Evolutionary conservation across 2,329 filamentous ascomycete genomes (phyloP).

Genomic region (Cryphonectria nitschkei): DNA sequence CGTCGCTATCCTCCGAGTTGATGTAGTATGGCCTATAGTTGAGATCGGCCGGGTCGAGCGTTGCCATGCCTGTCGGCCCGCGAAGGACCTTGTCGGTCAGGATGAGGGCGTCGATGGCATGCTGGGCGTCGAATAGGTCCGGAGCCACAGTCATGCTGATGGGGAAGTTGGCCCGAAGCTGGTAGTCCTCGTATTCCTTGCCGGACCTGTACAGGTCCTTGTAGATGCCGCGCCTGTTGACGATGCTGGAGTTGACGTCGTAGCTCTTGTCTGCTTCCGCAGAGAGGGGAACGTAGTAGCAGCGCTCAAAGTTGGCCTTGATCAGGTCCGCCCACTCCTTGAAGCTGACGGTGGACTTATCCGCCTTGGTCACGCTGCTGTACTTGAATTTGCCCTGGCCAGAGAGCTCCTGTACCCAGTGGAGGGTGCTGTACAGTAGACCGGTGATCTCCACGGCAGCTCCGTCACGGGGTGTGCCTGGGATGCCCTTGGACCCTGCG

Average conservation of each 20-base stretch:
- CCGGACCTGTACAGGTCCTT: slow-evolving; percentile 94
- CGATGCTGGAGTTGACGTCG: slow-evolving; percentile 75
- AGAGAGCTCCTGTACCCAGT: slow-evolving; percentile 74
- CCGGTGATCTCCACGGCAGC: slow-evolving; percentile 95
- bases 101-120: slow-evolving; percentile 79
- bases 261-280: slow-evolving; percentile 73
- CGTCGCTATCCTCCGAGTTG: slow-evolving; percentile 89
- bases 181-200: slow-evolving; percentile 97
- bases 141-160: slow-evolving; percentile 96
- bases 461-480: slow-evolving; percentile 94
- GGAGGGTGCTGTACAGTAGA: slow-evolving; percentile 84
- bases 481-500: slow-evolving; percentile 89
- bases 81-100: slow-evolving; percentile 79
- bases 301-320: slow-evolving; percentile 85
- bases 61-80: slow-evolving; percentile 93
- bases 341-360: slow-evolving; percentile 68
- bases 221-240: slow-evolving; percentile 96
- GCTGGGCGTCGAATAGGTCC: slow-evolving; percentile 76
- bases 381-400: slow-evolving; percentile 73
- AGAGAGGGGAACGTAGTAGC: slow-evolving; percentile 81
- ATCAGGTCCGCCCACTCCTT: slow-evolving; percentile 79
- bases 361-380: slow-evolving; percentile 69
- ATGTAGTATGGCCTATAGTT: slow-evolving; percentile 96
- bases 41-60: slow-evolving; percentile 85
- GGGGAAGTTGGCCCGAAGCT: slow-evolving; percentile 90